phyloP scores from a whole-genome alignment of 306 rosid species.

The Quercus parvula region DNA sequence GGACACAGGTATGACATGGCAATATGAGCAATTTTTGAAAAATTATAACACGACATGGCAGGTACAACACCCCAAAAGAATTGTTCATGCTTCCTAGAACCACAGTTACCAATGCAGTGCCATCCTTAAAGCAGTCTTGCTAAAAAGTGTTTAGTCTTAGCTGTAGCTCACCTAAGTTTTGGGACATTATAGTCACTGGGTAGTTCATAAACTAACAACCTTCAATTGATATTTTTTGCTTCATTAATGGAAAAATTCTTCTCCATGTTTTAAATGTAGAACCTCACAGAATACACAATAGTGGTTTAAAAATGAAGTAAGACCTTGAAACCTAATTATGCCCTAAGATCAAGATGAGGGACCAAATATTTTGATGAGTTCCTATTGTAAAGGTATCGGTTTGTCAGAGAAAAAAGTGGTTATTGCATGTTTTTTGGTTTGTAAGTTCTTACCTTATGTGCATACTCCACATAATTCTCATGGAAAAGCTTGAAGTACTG shows the following conservation, averaged over 20 bases:
- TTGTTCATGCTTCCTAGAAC: no score
- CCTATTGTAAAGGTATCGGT: background rate
- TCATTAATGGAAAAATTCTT: background rate
- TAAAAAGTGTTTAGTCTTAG: background rate
- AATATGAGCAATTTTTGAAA: no score
- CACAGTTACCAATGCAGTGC: background rate
- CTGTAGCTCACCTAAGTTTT: background rate
- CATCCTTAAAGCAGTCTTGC: background rate
- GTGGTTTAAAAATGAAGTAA: background rate
- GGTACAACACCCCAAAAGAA: no score
- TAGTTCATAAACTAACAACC: background rate
- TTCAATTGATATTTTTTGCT: background rate
- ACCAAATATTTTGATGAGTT: background rate
- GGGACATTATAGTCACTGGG: background rate
- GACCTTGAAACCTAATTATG: background rate
- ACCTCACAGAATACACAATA: background rate
- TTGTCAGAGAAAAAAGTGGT: background rate
- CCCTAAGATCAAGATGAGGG: background rate
- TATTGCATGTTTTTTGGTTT: background rate
- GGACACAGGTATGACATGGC: no score
- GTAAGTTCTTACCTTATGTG: slow-evolving; percentile 66
- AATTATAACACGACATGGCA: no score
- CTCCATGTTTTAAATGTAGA: background rate
- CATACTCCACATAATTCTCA: slow-evolving; percentile 93
- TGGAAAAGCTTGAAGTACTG: slow-evolving; percentile 93